Base-by-base conservation (phyloP, 2,329 filamentous ascomycete species). In the Xylariaceae sp. region DNA sequence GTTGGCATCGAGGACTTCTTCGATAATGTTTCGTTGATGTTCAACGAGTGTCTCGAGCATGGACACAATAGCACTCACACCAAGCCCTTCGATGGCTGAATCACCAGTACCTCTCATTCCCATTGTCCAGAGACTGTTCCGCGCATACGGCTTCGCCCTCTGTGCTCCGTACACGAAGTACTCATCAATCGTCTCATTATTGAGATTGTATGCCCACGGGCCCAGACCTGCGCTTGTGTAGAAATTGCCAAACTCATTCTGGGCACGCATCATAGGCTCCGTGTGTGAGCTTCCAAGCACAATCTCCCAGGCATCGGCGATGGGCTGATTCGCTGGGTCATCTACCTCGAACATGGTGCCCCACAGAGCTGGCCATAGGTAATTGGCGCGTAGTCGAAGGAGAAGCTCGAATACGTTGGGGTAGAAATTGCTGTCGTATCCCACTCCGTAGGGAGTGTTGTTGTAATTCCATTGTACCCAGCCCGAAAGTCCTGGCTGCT, bases 361-460 rank as follows among this genome's bases (percentile, higher is more conserved):
- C 87, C 86, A 90, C 32, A 81, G 74, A 1, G 85, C 78, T 0
- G 86, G 87, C 86, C 87, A 90, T 44, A 90, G 71, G 60, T 89
- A 89, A 65, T 90, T 90, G 14, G 86, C 86, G 35, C 81, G 77
- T 27, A 87, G 73, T 6, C 87, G 77, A 6, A 90, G 77, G 1
- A 89, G 69, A 1, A 90, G 72, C 68, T 90, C 87, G 54, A 87
- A 89, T 17, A 90, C 80, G 17, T 79, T 77, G 4, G 76, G 70
- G 66, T 90, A 88, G 64, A 89, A 87, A 4, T 79, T 75, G n/a
- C 78, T 72, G 49, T 80, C 80, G 53, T 75, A 79, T 2, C 74
- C 75, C 5, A 68, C 69, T 32, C 74, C 69, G 50, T 71, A 72
- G n/a, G 68, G 69, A 1, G 72, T 74, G 48, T 75, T 68, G 6